phyloP scores from a whole-genome alignment of 2,329 filamentous ascomycete genomes.

The Epichloe hybrida region DNA sequence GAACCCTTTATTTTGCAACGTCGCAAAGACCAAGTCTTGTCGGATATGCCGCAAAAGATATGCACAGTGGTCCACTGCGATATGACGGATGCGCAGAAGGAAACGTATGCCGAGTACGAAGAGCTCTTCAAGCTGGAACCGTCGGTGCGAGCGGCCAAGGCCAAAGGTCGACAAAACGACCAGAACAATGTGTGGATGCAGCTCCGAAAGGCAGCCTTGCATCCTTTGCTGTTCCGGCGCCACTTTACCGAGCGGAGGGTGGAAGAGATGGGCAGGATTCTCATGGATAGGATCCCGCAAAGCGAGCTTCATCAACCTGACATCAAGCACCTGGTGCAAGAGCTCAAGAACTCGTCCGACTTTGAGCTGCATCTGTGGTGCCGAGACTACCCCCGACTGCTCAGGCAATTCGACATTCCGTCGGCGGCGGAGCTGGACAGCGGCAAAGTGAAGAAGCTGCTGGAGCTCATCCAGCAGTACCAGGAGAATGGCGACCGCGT shows the following conservation, averaged over 20 bases:
- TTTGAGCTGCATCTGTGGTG: constrained; percentile 56
- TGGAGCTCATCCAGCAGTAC: constrained; percentile 60
- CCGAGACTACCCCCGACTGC: constrained; percentile 39
- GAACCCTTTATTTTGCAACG: constrained; percentile 89
- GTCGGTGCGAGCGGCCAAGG: constrained; percentile 36
- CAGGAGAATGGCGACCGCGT: constrained; percentile 71
- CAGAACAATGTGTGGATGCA: constrained; percentile 73
- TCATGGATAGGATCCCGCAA: constrained; percentile 54
- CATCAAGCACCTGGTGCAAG: constrained; percentile 38
- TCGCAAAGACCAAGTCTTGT: constrained; percentile 85
- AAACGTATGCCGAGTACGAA: constrained; percentile 55
- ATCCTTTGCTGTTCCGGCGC: constrained; percentile 75
- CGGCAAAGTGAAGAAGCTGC: constrained; percentile 75
- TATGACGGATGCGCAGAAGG: constrained; percentile 57
- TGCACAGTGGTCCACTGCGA: constrained; percentile 69
- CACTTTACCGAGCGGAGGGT: constrained; percentile 66
- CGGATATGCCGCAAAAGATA: constrained; percentile 67
- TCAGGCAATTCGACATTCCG: constrained; percentile 39
- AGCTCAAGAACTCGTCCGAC: constrained; percentile 46
- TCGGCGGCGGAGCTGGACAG: constrained; percentile 43
- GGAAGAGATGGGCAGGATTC: constrained; percentile 61
- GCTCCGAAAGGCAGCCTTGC: constrained; percentile 81
- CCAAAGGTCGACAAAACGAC: constrained; percentile 34
- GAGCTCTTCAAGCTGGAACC: constrained; percentile 51
- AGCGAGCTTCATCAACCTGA: constrained; percentile 38